Evolutionary conservation across 1,284 basidiomycete species (phyloP).

Genomic region (Malassezia psittaci): DNA sequence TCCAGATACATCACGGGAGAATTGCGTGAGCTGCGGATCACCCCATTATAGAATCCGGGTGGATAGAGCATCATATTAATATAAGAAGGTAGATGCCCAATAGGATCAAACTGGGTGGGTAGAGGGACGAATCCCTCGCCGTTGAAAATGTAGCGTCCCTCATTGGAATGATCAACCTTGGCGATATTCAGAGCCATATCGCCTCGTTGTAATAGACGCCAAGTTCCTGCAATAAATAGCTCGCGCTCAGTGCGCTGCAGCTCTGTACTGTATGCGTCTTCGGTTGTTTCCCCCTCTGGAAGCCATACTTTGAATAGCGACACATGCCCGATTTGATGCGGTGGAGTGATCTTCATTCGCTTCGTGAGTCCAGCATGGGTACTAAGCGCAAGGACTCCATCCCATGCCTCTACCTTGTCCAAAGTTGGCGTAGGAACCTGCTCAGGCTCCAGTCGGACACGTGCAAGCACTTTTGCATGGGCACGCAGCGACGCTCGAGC

Average conservation of each 20-base stretch:
- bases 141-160: conserved; percentile 47
- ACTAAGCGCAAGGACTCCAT: neutral
- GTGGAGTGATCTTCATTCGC: conserved; percentile 14
- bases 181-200: conserved; percentile 49
- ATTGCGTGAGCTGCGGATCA: conserved; percentile 30
- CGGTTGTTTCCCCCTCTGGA: conserved; percentile 24
- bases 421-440: neutral
- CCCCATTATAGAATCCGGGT: conserved; percentile 49
- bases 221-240: conserved; percentile 45
- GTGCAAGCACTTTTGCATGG: conserved; percentile 46
- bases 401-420: neutral
- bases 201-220: conserved; percentile 43
- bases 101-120: conserved; percentile 39
- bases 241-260: conserved; percentile 37
- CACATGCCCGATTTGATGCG: conserved; percentile 45
- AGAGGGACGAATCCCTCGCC: conserved; percentile 46
- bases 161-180: conserved; percentile 34
- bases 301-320: conserved; percentile 49
- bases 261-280: conserved; percentile 36
- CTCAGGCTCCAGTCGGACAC: conserved; percentile 29
- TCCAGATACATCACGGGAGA: conserved; percentile 42
- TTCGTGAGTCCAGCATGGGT: neutral
- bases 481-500: conserved; percentile 47
- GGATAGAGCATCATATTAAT: conserved; percentile 46
- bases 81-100: conserved; percentile 49